Percentiles rank a stretch among this genome's conserved stretches.
phyloP scores from a whole-genome alignment of 1,284 basidiomycete species.

The Leccinum brunneo-olivaceum region DNA sequence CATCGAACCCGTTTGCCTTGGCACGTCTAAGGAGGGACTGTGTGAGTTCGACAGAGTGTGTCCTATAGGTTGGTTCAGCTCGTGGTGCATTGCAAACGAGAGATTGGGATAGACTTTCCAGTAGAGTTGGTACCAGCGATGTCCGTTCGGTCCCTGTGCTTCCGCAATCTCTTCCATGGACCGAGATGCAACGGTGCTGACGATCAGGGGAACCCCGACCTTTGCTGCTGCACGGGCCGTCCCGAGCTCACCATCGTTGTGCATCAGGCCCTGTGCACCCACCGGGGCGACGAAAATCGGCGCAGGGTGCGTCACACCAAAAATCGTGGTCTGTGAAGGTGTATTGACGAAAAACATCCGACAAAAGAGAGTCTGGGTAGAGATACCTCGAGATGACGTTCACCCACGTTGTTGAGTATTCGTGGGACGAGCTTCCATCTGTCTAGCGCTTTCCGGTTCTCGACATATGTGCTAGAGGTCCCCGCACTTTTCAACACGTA shows the following conservation, averaged over 20 bases:
- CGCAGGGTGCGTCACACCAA: conserved; percentile 58
- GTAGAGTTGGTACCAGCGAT: conserved; percentile 79
- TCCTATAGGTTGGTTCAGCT: conserved; percentile 34
- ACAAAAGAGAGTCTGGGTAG: background rate
- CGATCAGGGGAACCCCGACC: conserved; percentile 60
- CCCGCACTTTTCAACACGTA: conserved; percentile 64
- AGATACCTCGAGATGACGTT: conserved; percentile 53
- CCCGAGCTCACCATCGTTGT: conserved; percentile 62
- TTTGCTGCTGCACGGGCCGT: conserved; percentile 59
- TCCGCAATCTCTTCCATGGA: conserved; percentile 69
- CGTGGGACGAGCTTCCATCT: conserved; percentile 66
- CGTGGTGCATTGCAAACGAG: background rate
- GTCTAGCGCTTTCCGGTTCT: conserved; percentile 51
- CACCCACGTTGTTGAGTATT: conserved; percentile 67
- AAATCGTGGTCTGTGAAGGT: conserved; percentile 52
- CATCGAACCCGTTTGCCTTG: conserved; percentile 57
- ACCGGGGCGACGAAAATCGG: conserved; percentile 71
- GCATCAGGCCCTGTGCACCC: conserved; percentile 67
- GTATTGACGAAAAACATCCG: background rate
- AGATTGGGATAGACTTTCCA: conserved; percentile 38
- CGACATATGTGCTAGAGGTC: conserved; percentile 46
- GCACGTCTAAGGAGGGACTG: conserved; percentile 59
- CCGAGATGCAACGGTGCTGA: conserved; percentile 66
- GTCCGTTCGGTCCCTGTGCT: conserved; percentile 50
- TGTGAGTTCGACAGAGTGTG: conserved; percentile 53